A percentile compares a stretch with the other conserved stretches of the same genome.
Conservation (phyloP, 441 rosid genomes). For the Omphalea diandra region DNA sequence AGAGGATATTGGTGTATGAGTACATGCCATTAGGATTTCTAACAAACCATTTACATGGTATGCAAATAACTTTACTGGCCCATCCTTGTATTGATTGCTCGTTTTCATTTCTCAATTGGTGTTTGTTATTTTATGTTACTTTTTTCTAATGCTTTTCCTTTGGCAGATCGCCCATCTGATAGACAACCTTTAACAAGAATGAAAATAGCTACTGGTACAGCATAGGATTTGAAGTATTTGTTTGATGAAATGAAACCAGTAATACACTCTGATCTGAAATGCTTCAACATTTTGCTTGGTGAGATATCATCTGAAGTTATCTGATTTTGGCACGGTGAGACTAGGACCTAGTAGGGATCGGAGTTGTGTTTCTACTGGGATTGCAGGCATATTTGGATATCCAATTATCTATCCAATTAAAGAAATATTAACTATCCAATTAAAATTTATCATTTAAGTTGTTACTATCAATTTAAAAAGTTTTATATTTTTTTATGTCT, state of each 20-base stretch:
- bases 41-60: slow-evolving; percentile 92
- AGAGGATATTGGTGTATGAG: slow-evolving; percentile 85
- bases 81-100: slow-evolving; percentile 3
- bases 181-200: slow-evolving; percentile 78
- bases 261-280: slow-evolving; percentile 83
- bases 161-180: slow-evolving; percentile 64
- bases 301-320: slow-evolving; percentile 76
- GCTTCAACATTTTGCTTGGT: slow-evolving; percentile 86
- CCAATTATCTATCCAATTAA: too few species aligned
- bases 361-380: slow-evolving; percentile 93
- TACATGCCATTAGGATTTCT: slow-evolving; percentile 89
- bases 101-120: not conserved
- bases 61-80: slow-evolving; percentile 18
- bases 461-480: too few species aligned
- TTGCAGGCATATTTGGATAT: slow-evolving; percentile 94
- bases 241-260: slow-evolving; percentile 77
- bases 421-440: too few species aligned
- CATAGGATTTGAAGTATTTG: slow-evolving; percentile 85
- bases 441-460: too few species aligned
- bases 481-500: too few species aligned
- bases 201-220: slow-evolving; percentile 95
- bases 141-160: slow-evolving; percentile 8
- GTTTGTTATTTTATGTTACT: not conserved
- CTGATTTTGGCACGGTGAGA: slow-evolving; percentile 91
- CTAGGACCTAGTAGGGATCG: slow-evolving; percentile 91